Conservation (phyloP, 768 basidiomycete genomes). For the Obba rivulosa region DNA sequence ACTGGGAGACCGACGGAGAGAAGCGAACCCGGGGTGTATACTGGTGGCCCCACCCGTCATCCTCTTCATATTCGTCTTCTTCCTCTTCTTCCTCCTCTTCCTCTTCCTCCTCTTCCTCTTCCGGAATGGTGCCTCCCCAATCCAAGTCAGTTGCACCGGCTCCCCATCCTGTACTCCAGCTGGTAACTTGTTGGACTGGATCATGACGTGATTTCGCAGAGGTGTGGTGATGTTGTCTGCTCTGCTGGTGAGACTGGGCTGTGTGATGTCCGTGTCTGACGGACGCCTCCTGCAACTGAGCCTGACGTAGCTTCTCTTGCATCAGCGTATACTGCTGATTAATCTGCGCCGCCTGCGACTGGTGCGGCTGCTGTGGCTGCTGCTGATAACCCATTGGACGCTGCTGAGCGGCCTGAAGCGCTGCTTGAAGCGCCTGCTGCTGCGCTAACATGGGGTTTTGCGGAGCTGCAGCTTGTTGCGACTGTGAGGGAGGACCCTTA, state of each 20-base stretch:
- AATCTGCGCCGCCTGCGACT: neutral
- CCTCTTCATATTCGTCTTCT: slow-evolving; percentile 9
- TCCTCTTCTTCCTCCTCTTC: slow-evolving; percentile 12
- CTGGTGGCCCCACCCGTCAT: slow-evolving; percentile 8
- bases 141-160: slow-evolving; percentile 10
- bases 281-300: neutral
- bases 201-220: neutral
- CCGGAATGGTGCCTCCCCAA: slow-evolving; percentile 6
- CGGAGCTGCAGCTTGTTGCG: slow-evolving; percentile 1
- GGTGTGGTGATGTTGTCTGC: slow-evolving; percentile 1
- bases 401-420: neutral
- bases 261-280: neutral
- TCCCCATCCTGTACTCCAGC: slow-evolving; percentile 17
- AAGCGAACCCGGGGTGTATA: slow-evolving; percentile 12
- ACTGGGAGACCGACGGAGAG: slow-evolving; percentile 10
- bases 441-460: neutral
- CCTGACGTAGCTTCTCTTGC: slow-evolving; percentile 1
- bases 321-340: neutral
- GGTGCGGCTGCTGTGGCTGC: neutral
- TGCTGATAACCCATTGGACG: neutral
- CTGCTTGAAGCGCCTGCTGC: slow-evolving; percentile 2
- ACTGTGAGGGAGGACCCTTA: slow-evolving; percentile 14
- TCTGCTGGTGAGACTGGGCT: neutral
- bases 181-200: slow-evolving; percentile 17
- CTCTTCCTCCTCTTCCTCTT: slow-evolving; percentile 14